Percentiles rank a stretch among this genome's conserved stretches.
Conservation (phyloP, 1,284 basidiomycete genomes). For the Flammula alnicola region DNA sequence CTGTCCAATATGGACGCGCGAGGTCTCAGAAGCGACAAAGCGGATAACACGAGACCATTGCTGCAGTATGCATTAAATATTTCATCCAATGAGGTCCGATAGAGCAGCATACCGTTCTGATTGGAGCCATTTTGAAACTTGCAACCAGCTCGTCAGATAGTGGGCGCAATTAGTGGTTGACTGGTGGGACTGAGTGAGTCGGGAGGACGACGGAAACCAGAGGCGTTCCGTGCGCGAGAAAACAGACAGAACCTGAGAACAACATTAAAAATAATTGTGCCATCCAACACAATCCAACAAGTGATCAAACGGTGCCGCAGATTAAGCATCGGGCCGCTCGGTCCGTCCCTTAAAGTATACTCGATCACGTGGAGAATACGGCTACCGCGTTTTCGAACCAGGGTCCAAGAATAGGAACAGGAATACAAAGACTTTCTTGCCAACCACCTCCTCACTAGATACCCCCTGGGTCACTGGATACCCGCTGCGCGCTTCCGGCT, state of each 20-base stretch:
- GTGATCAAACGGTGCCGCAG: too few relatives aligned
- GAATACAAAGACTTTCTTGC: background rate
- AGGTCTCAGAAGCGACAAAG: slow-evolving; percentile 80
- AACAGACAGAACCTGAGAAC: background rate
- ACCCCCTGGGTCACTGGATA: background rate
- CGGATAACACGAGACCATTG: slow-evolving; percentile 84
- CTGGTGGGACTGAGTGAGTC: too few relatives aligned
- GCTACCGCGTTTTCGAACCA: too few relatives aligned
- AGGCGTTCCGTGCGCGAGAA: too few relatives aligned
- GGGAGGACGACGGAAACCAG: background rate
- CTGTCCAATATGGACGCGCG: slow-evolving; percentile 76
- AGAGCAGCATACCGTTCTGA: slow-evolving; percentile 52
- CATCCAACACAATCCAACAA: too few relatives aligned
- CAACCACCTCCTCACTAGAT: background rate
- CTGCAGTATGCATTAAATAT: slow-evolving; percentile 36
- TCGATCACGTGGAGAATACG: too few relatives aligned
- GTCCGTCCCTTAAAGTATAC: too few relatives aligned
- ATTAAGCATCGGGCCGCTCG: too few relatives aligned
- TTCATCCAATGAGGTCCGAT: background rate
- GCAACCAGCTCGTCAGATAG: background rate
- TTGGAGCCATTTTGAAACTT: slow-evolving; percentile 53
- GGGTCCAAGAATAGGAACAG: too few relatives aligned
- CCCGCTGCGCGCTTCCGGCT: background rate
- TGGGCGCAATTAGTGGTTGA: too few relatives aligned
- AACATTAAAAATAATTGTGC: background rate